Evolutionary conservation across 805 yeast genomes (phyloP).

Genomic region (Metschnikowia drakensbergensis): DNA sequence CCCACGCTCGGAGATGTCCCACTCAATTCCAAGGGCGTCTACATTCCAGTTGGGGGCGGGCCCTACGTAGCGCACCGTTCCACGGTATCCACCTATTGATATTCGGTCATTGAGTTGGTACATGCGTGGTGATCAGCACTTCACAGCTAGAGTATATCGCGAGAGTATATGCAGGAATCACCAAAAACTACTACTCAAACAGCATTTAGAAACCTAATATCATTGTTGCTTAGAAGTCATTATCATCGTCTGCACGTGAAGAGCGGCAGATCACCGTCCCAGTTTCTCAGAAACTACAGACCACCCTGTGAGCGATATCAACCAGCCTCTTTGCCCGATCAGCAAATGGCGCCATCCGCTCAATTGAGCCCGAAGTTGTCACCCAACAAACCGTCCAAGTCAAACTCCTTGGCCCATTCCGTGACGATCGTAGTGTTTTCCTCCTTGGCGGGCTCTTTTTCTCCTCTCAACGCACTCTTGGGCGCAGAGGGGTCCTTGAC

Average conservation of each 20-base stretch:
- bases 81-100: constrained; percentile 42
- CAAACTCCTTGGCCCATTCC: constrained; percentile 92
- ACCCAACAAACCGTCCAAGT: constrained; percentile 74
- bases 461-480: constrained; percentile 39
- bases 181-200: background rate
- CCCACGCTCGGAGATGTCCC: constrained; percentile 74
- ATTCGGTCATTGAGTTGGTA: constrained; percentile 11
- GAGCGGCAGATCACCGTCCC: too few relatives aligned
- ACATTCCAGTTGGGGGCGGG: constrained; percentile 55
- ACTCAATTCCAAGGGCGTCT: constrained; percentile 72
- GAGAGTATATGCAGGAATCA: background rate
- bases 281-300: too few relatives aligned
- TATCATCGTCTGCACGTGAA: too few relatives aligned
- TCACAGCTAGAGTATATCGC: too few relatives aligned
- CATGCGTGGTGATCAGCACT: background rate
- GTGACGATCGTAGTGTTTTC: constrained; percentile 78
- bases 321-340: too few relatives aligned
- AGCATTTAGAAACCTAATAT: too few relatives aligned
- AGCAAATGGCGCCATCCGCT: background rate
- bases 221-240: too few relatives aligned
- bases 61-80: constrained; percentile 66
- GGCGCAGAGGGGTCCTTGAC: constrained; percentile 29
- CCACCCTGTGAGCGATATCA: too few relatives aligned
- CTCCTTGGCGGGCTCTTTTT: constrained; percentile 45
- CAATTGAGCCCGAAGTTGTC: constrained; percentile 36